A percentile compares a stretch with the other conserved stretches of the same genome.
These are phyloP conservation scores for Metschnikowia dekortorum DNA, from an alignment of 805 yeast genomes.

Conservation along the genomic window DNA sequence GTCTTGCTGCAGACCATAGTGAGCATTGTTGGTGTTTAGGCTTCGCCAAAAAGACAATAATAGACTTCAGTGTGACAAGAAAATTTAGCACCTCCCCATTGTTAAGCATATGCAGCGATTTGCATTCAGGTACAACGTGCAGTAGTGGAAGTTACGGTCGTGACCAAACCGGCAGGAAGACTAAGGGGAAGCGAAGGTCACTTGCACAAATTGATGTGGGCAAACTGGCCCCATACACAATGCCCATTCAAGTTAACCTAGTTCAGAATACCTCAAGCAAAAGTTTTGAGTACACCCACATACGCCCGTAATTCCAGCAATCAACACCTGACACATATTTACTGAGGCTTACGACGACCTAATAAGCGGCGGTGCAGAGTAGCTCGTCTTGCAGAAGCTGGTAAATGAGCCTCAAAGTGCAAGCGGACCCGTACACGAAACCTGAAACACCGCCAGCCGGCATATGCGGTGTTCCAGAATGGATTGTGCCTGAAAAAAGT, in stretches of 20 bases:
- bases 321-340: background rate
- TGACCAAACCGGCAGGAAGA: background rate
- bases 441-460: background rate
- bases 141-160: background rate
- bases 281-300: no score
- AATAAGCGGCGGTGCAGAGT: background rate
- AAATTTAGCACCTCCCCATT: background rate
- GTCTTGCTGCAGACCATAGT: background rate
- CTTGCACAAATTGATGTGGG: background rate
- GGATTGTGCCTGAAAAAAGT: conserved; percentile 1
- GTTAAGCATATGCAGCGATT: background rate
- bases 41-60: background rate
- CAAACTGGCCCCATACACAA: background rate
- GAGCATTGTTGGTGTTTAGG: background rate
- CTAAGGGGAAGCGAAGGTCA: background rate
- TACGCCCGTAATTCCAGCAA: background rate
- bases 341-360: background rate
- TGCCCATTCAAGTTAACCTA: background rate
- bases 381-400: background rate
- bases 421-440: background rate
- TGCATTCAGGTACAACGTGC: background rate
- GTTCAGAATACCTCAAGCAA: no score
- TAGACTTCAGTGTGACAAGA: background rate
- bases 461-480: background rate
- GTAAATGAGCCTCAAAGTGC: background rate